Evolutionary conservation across 2,329 filamentous ascomycete species (phyloP), one percentile per base, ranked within the genome.

Genomic region (Xylariales sp.): DNA sequence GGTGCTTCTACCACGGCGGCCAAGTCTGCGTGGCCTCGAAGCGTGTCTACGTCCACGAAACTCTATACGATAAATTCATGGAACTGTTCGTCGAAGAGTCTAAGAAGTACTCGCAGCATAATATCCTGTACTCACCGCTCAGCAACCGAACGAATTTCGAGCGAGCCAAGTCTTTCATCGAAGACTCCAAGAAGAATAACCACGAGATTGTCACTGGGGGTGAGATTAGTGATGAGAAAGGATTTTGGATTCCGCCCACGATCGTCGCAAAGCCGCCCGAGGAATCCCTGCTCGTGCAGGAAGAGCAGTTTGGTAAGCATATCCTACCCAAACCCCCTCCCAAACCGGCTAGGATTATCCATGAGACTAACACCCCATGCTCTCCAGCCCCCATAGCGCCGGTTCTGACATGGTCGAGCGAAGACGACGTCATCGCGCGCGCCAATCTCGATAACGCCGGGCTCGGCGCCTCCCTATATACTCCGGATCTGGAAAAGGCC

Each of bases 401-500:
- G 0, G 79, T 91, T 7, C 74, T 91, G 63, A 84, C 83, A 23
- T 92, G 89, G 88, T 80, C 80, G 0, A 82, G 85, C 34, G 89
- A 92, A 68, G 84, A 84, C 5, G 88, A 90, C 18, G 86, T 89
- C 0, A 78, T 91, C 36, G 75, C 75, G 1, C 82, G 87, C 3
- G 87, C 93, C 62, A 97, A 97, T 80, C 97, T 95, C 85, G 98
- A 99, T 86, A 96, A 94, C 78, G 84, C 87, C 9, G 87, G 97
- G 73, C 94, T 91, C 73, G 94, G 97, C 74, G 92, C 90, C 62
- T 87, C 87, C 0, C 83, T 91, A 0, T 91, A 87, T 81, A 85
- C 81, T 16, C 81, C 80, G 16, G 86, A 91, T 65, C 64, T 86
- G 1, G 78, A 77, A 0, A 79, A 82, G 3, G 88, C 87, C 0